Base-by-base conservation (phyloP, 2,329 filamentous ascomycete genomes). In the Corniculantispora saksenae region DNA sequence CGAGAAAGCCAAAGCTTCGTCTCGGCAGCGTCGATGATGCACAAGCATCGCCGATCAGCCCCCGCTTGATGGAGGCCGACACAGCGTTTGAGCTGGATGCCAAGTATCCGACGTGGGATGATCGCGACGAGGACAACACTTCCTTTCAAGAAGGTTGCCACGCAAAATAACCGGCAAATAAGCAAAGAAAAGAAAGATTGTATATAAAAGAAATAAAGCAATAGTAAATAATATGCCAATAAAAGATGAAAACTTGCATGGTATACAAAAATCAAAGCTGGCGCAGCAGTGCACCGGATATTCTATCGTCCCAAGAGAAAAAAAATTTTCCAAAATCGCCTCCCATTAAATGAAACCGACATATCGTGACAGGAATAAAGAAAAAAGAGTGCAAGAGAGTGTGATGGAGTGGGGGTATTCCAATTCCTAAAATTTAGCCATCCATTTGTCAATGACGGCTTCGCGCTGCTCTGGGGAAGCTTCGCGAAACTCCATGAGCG, bases 361-460 rank as follows among this genome's bases (percentile, higher is more conserved):
- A 29, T 2, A 12, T 47, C 19, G 8, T 23, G 48, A 56, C 38
- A 48, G n/a, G 3, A 23, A 38, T 25, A 32, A 55, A 55, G 27
- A 38, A n/a, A n/a, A 2, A 48, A 19, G 7, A 62, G 7, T 9
- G n/a, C n/a, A n/a, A n/a, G n/a, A n/a, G 59, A 62, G 3, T 50
- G 51, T n/a, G n/a, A 23, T 38, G 29, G 27, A 43, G 51, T 13
- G 35, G 27, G 9, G 17, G 13, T 4, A 47, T n/a, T 15, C 21
- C 12, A 1, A 13, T 43, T 56, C 19, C 12, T 32, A 53, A 25
- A 21, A 54, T 12, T 32, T 60, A 27, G 60, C 47, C 25, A 68
- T 70, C 76, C 54, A 81, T 66, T 61, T 76, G 71, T 43, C 43
- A 2, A 72, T 32, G 2, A 70, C 72, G 12, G 66, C 70, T 7